Percentiles rank a stretch among this genome's conserved stretches.
These are phyloP conservation scores for Candida tropicalis DNA, from an alignment of 1,139 yeast genomes.

Conservation along the genomic window DNA sequence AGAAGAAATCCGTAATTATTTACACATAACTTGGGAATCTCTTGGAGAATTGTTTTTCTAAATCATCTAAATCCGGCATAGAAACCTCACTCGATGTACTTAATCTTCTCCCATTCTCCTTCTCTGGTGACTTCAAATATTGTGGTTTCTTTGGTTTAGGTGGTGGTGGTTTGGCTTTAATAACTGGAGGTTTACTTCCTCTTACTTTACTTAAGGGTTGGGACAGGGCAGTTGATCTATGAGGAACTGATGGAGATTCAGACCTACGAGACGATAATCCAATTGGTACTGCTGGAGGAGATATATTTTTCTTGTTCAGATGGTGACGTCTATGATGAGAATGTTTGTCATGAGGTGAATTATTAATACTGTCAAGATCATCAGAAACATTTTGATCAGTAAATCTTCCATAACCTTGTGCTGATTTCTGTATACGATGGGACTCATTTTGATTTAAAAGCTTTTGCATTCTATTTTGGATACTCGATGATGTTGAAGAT, in stretches of 20 bases:
- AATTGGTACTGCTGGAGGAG: conserved; percentile 38
- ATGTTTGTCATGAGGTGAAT: conserved; percentile 5
- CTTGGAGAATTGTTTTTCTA: conserved; percentile 55
- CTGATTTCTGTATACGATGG: conserved; percentile 58
- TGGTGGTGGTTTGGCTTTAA: conserved; percentile 49
- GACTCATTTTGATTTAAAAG: conserved; percentile 52
- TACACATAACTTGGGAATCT: conserved; percentile 58
- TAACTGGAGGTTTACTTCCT: background rate
- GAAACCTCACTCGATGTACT: conserved; percentile 49
- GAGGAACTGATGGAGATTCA: background rate
- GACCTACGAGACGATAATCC: conserved; percentile 24
- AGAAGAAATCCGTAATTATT: too few species aligned
- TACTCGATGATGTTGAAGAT: conserved; percentile 40
- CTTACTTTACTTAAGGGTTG: conserved; percentile 6
- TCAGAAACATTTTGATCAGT: conserved; percentile 46
- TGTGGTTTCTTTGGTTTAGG: conserved; percentile 65
- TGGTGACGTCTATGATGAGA: conserved; percentile 8
- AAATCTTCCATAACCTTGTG: conserved; percentile 75
- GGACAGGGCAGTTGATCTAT: background rate
- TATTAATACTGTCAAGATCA: conserved; percentile 45
- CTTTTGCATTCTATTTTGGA: conserved; percentile 70
- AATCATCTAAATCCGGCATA: conserved; percentile 56
- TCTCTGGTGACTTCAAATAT: conserved; percentile 46
- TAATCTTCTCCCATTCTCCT: conserved; percentile 25
- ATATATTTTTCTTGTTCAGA: conserved; percentile 14